Evolutionary conservation across 2,329 filamentous ascomycete species (phyloP).

Genomic region (Penicillium psychrosexuale): DNA sequence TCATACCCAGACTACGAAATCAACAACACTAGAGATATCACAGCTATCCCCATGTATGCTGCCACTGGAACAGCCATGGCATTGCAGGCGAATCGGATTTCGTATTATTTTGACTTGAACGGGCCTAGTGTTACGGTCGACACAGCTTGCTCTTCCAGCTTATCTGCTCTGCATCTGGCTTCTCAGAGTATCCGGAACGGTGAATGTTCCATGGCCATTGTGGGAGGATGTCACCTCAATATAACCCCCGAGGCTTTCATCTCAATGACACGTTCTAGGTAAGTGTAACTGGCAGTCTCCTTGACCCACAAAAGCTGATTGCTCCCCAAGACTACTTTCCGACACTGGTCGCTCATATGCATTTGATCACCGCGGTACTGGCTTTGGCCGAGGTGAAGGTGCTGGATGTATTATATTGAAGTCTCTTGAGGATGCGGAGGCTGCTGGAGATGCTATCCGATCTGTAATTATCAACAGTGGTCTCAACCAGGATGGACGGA

Average conservation of each 20-base stretch:
- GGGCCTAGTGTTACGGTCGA: slow-evolving; percentile 31
- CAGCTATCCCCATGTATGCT: slow-evolving; percentile 23
- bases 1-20: slow-evolving; percentile 26
- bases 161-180: slow-evolving; percentile 29
- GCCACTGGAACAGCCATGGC: slow-evolving; percentile 23
- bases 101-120: slow-evolving; percentile 30
- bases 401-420: slow-evolving; percentile 28
- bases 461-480: slow-evolving; percentile 22
- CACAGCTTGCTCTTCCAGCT: slow-evolving; percentile 29
- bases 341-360: slow-evolving; percentile 25
- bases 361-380: slow-evolving; percentile 26
- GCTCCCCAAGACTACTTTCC: slow-evolving; percentile 18
- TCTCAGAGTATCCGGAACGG: slow-evolving; percentile 24
- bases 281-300: neutral
- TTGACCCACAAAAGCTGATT: neutral
- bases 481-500: slow-evolving; percentile 24
- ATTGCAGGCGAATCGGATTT: slow-evolving; percentile 29
- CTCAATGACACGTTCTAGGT: slow-evolving; percentile 24
- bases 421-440: slow-evolving; percentile 24
- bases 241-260: slow-evolving; percentile 24
- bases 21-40: slow-evolving; percentile 21
- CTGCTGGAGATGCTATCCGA: slow-evolving; percentile 24
- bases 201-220: slow-evolving; percentile 26
- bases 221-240: slow-evolving; percentile 28
- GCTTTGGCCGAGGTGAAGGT: slow-evolving; percentile 39